phyloP scores from a whole-genome alignment of 192 early-diverging fungal genomes.

The Linnemannia elongata region DNA sequence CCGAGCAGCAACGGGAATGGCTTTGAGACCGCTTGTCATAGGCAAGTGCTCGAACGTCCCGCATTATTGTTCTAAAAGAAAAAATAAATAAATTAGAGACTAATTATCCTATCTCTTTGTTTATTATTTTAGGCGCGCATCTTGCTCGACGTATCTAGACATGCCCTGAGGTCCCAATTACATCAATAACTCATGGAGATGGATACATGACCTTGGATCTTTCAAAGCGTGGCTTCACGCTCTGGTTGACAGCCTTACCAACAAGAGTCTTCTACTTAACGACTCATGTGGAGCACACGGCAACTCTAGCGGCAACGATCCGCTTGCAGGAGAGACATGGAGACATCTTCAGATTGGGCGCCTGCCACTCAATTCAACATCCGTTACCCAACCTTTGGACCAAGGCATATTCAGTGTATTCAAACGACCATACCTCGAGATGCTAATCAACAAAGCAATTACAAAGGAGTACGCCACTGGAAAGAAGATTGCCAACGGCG shows the following conservation, averaged over 20 bases:
- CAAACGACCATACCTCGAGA: too few species aligned
- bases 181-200: not conserved
- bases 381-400: constrained; percentile 24
- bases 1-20: not conserved
- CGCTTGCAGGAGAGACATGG: too few species aligned
- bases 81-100: not conserved
- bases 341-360: constrained; percentile 12
- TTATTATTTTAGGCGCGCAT: not conserved
- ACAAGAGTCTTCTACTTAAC: not conserved
- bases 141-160: not conserved
- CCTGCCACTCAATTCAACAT: constrained; percentile 19
- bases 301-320: not conserved
- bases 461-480: too few species aligned
- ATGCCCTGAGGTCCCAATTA: not conserved
- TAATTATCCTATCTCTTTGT: not conserved
- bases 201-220: not conserved
- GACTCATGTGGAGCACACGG: constrained; percentile 9
- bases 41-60: not conserved
- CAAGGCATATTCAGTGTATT: too few species aligned
- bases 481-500: too few species aligned
- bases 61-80: not conserved
- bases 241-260: not conserved
- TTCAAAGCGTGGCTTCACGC: not conserved
- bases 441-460: too few species aligned
- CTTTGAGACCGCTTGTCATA: not conserved